These are phyloP conservation scores for Talaromyces ruber DNA, from an alignment of 495 filamentous ascomycete species.

Conservation along the genomic window DNA sequence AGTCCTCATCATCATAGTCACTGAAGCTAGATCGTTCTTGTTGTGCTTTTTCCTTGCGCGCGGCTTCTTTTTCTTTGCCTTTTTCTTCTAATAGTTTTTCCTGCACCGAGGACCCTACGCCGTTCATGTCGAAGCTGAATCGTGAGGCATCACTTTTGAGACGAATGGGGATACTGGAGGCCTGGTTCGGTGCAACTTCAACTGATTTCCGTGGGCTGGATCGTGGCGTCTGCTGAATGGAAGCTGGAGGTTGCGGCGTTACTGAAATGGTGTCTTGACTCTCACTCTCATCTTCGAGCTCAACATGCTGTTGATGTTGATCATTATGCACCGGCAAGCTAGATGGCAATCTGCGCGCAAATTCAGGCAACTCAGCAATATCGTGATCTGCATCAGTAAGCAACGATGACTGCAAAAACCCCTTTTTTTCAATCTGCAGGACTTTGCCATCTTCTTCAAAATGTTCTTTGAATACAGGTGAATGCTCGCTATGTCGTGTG, in stretches of 20 bases:
- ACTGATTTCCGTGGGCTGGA: slow-evolving; percentile 24
- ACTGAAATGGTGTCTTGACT: slow-evolving; percentile 3
- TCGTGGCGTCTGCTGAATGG: slow-evolving; percentile 4
- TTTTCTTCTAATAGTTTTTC: slow-evolving; percentile 82
- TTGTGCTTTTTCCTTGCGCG: slow-evolving; percentile 25
- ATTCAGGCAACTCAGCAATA: slow-evolving; percentile 33
- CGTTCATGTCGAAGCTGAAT: slow-evolving; percentile 84
- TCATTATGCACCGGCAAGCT: slow-evolving; percentile 21
- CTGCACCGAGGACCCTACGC: slow-evolving; percentile 66
- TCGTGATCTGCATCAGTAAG: slow-evolving; percentile 31
- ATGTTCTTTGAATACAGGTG: slow-evolving; percentile 59
- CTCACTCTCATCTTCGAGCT: background rate
- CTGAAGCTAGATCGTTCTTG: slow-evolving; percentile 38
- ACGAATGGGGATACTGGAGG: slow-evolving; percentile 52
- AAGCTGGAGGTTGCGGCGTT: background rate
- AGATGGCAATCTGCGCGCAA: slow-evolving; percentile 43
- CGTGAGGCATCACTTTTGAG: slow-evolving; percentile 81
- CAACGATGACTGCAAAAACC: slow-evolving; percentile 36
- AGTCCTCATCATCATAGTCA: slow-evolving; percentile 52
- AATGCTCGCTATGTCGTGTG: slow-evolving; percentile 39
- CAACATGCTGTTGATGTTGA: slow-evolving; percentile 6
- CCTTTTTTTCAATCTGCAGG: slow-evolving; percentile 41
- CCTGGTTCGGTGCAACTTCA: slow-evolving; percentile 25
- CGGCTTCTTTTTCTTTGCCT: slow-evolving; percentile 61
- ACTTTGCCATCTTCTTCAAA: slow-evolving; percentile 53